These are phyloP conservation scores for Colletotrichum spinosum DNA, from an alignment of 2,329 filamentous ascomycete genomes.

Conservation along the genomic window DNA sequence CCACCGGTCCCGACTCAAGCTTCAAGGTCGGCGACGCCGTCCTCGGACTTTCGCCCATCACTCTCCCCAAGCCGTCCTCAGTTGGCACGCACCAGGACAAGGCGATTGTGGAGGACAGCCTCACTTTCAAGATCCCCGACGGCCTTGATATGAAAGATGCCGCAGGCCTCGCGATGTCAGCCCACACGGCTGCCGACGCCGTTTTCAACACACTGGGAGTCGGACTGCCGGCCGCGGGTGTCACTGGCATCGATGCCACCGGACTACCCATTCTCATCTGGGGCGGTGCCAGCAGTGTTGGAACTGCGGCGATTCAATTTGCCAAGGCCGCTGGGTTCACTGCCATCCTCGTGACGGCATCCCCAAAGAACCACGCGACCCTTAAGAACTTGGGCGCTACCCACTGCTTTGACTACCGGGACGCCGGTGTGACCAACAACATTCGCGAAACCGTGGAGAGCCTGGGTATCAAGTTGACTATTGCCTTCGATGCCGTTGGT, in stretches of 20 bases:
- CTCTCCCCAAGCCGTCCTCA: conserved; percentile 1
- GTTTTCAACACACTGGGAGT: conserved; percentile 10
- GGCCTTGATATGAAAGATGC: conserved; percentile 9
- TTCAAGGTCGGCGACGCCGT: conserved; percentile 11
- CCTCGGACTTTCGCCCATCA: conserved; percentile 8
- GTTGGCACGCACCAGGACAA: conserved; percentile 13
- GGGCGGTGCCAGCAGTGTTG: conserved; percentile 50
- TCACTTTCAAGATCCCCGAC: conserved; percentile 1
- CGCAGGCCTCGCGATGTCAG: neutral
- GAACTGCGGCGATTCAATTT: conserved; percentile 50
- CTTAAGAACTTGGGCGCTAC: conserved; percentile 47
- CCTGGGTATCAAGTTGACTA: neutral
- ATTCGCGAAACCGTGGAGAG: neutral
- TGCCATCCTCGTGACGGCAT: conserved; percentile 48
- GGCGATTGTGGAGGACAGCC: neutral
- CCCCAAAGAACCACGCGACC: conserved; percentile 45
- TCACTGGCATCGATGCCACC: neutral
- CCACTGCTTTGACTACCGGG: conserved; percentile 48
- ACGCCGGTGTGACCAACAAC: neutral
- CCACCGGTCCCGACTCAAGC: neutral
- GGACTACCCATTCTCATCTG: conserved; percentile 46
- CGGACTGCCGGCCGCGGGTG: neutral
- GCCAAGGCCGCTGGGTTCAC: conserved; percentile 45
- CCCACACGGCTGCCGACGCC: conserved; percentile 15
- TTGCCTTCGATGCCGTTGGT: conserved; percentile 11